Evolutionary conservation across 345 rosid species (phyloP).

Genomic region (thale cress (Arabidopsis thaliana)): DNA sequence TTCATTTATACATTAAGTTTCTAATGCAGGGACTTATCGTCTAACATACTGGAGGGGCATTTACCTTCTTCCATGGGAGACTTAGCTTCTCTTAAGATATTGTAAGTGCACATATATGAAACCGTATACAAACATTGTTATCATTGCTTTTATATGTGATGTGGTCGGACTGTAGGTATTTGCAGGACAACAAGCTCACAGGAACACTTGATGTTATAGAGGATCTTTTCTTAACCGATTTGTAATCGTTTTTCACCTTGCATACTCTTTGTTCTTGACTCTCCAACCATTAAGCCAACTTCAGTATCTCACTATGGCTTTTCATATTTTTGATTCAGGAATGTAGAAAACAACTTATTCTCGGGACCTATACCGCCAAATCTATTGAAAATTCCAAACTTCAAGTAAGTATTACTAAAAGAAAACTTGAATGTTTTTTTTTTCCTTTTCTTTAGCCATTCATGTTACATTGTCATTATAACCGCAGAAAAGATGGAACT

Average conservation of each 20-base stretch:
- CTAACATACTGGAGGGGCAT: constrained; percentile 68
- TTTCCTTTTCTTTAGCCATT: constrained; percentile 8
- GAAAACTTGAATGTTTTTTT: neutral
- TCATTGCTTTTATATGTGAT: constrained; percentile 25
- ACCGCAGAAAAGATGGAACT: constrained; percentile 87
- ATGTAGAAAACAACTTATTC: constrained; percentile 82
- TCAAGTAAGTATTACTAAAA: constrained; percentile 56
- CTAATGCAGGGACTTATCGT: constrained; percentile 73
- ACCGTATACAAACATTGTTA: constrained; percentile 9
- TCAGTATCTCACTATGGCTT: constrained; percentile 37
- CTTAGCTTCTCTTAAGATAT: constrained; percentile 63
- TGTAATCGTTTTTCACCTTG: constrained; percentile 53
- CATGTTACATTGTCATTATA: constrained; percentile 9
- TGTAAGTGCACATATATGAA: constrained; percentile 58
- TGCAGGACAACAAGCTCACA: constrained; percentile 78
- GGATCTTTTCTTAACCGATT: constrained; percentile 73
- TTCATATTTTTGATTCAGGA: constrained; percentile 51
- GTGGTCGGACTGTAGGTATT: constrained; percentile 60
- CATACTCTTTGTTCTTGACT: constrained; percentile 28
- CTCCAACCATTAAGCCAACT: constrained; percentile 21
- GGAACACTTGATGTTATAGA: constrained; percentile 79
- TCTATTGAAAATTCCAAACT: constrained; percentile 66
- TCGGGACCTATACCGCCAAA: constrained; percentile 87
- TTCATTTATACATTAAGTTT: constrained; percentile 34
- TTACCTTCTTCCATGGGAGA: constrained; percentile 81